phyloP scores from a whole-genome alignment of 2,329 filamentous ascomycete genomes.

The Bipolaris gigantea region DNA sequence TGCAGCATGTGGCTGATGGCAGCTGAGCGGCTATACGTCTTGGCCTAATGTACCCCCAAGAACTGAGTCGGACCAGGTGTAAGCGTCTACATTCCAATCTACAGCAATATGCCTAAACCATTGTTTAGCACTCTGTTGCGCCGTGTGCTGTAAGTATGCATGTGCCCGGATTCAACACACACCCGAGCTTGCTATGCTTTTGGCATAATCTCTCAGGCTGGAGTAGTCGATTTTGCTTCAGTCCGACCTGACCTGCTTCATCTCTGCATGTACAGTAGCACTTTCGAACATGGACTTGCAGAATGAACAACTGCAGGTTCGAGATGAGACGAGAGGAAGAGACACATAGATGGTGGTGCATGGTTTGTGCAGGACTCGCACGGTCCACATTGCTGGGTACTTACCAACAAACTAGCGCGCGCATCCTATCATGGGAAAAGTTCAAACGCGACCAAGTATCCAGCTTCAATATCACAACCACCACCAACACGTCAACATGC shows the following conservation, averaged over 20 bases:
- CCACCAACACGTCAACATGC: constrained; percentile 25
- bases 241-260: background rate
- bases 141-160: too few species aligned
- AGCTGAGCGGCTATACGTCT: background rate
- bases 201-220: background rate
- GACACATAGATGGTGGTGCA: background rate
- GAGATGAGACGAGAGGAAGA: background rate
- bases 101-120: background rate
- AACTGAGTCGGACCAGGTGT: background rate
- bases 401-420: constrained; percentile 4
- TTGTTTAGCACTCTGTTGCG: too few species aligned
- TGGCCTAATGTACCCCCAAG: background rate
- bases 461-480: background rate
- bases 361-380: background rate
- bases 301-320: background rate
- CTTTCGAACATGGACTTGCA: background rate
- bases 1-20: background rate
- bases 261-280: too few species aligned
- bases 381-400: constrained; percentile 1
- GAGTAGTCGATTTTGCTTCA: background rate
- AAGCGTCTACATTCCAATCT: background rate
- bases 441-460: constrained; percentile 8
- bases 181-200: background rate
- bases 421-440: constrained; percentile 8
- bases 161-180: background rate